Evolutionary conservation across 2,329 filamentous ascomycete genomes (phyloP).

Genomic region (Penicillium sp.): DNA sequence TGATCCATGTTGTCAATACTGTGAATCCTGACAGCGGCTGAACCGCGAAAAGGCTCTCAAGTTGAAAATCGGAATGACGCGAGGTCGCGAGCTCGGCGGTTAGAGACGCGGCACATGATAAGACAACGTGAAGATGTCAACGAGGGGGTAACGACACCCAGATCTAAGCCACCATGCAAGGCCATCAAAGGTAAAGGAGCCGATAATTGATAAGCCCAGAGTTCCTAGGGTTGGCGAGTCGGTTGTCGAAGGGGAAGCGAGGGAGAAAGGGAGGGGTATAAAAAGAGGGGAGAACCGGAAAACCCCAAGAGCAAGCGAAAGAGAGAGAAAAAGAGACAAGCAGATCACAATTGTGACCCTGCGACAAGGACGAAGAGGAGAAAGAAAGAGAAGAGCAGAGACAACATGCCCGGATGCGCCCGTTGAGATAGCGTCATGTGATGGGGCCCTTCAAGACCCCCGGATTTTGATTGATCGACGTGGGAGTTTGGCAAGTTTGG

Average conservation of each 20-base stretch:
- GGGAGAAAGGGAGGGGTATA: slow-evolving; percentile 14
- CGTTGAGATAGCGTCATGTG: slow-evolving; percentile 27
- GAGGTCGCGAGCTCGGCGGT: slow-evolving; percentile 31
- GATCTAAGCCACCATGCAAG: slow-evolving; percentile 29
- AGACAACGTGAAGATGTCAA: slow-evolving; percentile 23
- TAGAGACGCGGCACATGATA: slow-evolving; percentile 37
- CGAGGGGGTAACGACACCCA: slow-evolving; percentile 26
- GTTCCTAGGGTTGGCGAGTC: slow-evolving; percentile 24
- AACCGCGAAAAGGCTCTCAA: slow-evolving; percentile 8
- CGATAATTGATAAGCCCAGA: slow-evolving; percentile 22
- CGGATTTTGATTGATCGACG: slow-evolving; percentile 4
- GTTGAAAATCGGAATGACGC: slow-evolving; percentile 28
- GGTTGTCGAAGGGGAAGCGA: slow-evolving; percentile 16
- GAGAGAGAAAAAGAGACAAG: neutral
- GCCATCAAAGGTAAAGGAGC: slow-evolving; percentile 25
- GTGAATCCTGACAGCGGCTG: slow-evolving; percentile 8
- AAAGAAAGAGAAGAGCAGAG: slow-evolving; percentile 3
- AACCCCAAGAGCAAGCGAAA: slow-evolving; percentile 4
- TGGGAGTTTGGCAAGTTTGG: neutral
- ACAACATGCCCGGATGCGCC: slow-evolving; percentile 21
- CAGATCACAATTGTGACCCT: neutral
- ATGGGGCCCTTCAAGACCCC: slow-evolving; percentile 13
- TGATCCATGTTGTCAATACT: slow-evolving; percentile 9
- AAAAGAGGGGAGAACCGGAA: slow-evolving; percentile 7
- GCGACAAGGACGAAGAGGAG: neutral